These are phyloP conservation scores for Borovskyia barvae DNA, from an alignment of 208 protist species.

Conservation along the genomic window DNA sequence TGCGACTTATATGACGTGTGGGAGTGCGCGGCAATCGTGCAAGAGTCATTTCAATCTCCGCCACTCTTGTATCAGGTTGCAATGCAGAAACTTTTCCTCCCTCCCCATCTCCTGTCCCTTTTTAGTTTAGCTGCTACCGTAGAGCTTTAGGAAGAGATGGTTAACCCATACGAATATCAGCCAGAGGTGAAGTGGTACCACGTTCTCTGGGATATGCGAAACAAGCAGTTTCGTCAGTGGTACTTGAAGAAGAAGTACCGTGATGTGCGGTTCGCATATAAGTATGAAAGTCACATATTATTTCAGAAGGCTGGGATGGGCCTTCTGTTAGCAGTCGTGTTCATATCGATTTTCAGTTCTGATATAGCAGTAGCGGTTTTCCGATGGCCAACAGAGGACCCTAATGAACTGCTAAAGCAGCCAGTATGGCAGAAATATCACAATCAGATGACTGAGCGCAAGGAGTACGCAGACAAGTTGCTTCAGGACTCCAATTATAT, in stretches of 20 bases:
- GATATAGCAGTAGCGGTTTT: conserved; percentile 49
- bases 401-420: conserved; percentile 73
- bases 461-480: conserved; percentile 69
- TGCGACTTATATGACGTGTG: no score
- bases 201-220: conserved; percentile 65
- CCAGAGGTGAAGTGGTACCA: conserved; percentile 72
- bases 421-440: conserved; percentile 62
- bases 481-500: conserved; percentile 78
- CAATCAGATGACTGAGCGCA: conserved; percentile 61
- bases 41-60: no score
- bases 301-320: conserved; percentile 49
- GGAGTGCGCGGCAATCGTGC: no score
- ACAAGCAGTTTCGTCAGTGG: conserved; percentile 54
- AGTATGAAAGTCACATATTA: conserved; percentile 69
- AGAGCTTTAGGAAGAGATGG: conserved; percentile 14
- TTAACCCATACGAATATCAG: conserved; percentile 54
- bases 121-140: conserved; percentile 2
- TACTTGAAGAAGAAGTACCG: conserved; percentile 46
- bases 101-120: not conserved
- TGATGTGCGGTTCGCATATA: conserved; percentile 57
- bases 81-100: not conserved
- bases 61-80: no score
- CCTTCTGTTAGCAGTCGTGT: conserved; percentile 27
- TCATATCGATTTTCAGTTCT: conserved; percentile 51
- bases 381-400: conserved; percentile 74